Percentiles rank a stretch among this genome's conserved stretches.
phyloP scores from a whole-genome alignment of 2,329 filamentous ascomycete genomes.

The Colletotrichum incanum region DNA sequence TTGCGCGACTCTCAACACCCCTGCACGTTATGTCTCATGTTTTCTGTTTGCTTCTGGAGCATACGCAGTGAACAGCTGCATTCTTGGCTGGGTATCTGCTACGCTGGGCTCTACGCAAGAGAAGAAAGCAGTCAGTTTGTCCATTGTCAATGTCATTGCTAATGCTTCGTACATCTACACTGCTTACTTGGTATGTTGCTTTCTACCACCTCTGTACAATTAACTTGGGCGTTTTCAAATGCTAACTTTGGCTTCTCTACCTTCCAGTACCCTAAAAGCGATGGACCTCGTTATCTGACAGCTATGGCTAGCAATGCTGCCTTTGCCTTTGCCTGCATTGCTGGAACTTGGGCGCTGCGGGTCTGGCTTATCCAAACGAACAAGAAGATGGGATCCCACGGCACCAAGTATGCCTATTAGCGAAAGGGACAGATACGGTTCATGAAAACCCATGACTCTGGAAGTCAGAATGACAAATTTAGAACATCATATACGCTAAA shows the following conservation, averaged over 20 bases:
- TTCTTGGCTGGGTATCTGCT: conserved; percentile 58
- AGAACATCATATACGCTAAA: not conserved
- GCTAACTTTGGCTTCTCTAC: not conserved
- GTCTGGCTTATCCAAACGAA: conserved; percentile 48
- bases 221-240: not conserved
- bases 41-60: conserved; percentile 56
- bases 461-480: not conserved
- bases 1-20: conserved; percentile 49
- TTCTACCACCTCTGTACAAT: not conserved
- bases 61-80: conserved; percentile 56
- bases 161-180: conserved; percentile 64
- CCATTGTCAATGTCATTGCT: conserved; percentile 60
- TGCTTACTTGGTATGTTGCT: conserved; percentile 53
- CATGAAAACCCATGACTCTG: not conserved
- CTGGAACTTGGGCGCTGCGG: conserved; percentile 46
- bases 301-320: conserved; percentile 55
- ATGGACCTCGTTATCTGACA: conserved; percentile 59
- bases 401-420: conserved; percentile 44
- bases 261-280: conserved; percentile 54
- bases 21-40: conserved; percentile 53
- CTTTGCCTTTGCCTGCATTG: conserved; percentile 48
- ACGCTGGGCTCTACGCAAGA: conserved; percentile 60
- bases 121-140: conserved; percentile 60
- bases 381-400: conserved; percentile 46
- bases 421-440: not conserved